Base-by-base conservation (phyloP, 2,329 filamentous ascomycete species). In the Alternaria ventricosa region DNA sequence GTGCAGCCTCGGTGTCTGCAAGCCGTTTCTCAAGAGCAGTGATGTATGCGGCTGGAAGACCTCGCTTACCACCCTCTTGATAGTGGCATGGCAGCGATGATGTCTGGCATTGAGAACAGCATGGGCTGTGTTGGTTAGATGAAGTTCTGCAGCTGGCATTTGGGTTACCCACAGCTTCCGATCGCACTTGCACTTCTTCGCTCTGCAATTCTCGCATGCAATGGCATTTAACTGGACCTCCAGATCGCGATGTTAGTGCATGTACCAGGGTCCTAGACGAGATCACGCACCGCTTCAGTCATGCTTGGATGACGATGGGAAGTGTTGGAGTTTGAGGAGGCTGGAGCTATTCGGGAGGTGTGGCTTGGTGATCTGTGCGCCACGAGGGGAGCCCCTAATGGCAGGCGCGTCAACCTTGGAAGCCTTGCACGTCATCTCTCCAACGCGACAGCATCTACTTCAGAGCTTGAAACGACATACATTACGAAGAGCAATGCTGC, bases 171-270 rank as follows among this genome's bases (percentile, higher is more conserved):
- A 73, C 73, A 73, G 56, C 54, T 51, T 72, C 10, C 73, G 69
- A 51, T 75, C 73, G 47, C 73, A 75, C 67, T 68, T 74, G 63
- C 71, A 73, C 47, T 75, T 74, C 53, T 71, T 75, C 36, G 71
- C 61, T 22, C 73, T 70, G 57, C 73, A 75, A 20, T 65, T 65
- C 27, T 75, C 73, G 61, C 72, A 75, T 10, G 73, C 72, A 27
- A 75, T 74, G 1, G 70, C 56, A 46, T 75, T 73, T 2, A 73
- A 12, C 20, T 50, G 56, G 7, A 54, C 51, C 51, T 60, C 22
- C 20, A 20, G 3, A 13, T 8, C 30, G 28, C 49, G 15, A 53
- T 15, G n/a, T 53, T 30, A 53, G 49, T 41, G 49, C 25, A 11
- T 53, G 6, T 53, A 53, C 20, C 30, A 41, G 6, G 7, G 11